Base-by-base conservation (phyloP, 495 filamentous ascomycete genomes). In the Cladorrhinum samala region DNA sequence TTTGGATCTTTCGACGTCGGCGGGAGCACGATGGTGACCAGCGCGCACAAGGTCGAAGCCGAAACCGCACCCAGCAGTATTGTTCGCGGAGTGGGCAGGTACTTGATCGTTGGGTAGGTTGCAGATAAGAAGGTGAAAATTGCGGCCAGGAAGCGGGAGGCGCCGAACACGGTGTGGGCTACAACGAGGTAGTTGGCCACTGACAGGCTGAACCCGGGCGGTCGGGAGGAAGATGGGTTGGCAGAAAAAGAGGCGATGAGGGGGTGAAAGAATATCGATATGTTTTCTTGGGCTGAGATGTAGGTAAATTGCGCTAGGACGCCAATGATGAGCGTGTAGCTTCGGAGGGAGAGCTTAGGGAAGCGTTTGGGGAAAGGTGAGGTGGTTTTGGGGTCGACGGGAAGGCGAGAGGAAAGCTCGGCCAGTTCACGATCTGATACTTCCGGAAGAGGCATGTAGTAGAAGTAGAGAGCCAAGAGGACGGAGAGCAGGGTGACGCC, bases 301-400 rank as follows among this genome's bases (percentile, higher is more conserved):
- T 89, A 90, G n/a, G 77, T 80, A 74, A 85, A 89, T 61, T 91
- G 86, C 13, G 84, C 77, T 33, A 84, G 49, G 9, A 86, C 77
- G 0, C 82, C 87, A 57, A 86, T 71, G 51, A 78, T 74, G 18
- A 91, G 74, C 33, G 62, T 63, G 60, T 63, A 66, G 2, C 70
- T 73, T 41, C 70, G 59, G 9, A 77, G 64, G 42, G 68, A 63
- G 17, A 71, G 7, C 1, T n/a, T n/a, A n/a, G n/a, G n/a, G n/a
- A n/a, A n/a, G n/a, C n/a, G n/a, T n/a, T n/a, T n/a, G n/a, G n/a
- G n/a, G 68, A 66, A 23, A 62, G 66, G 18, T 69, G 51, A 37
- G 64, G 67, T 11, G 51, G 61, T 36, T 71, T 73, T 54, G 1
- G 74, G 70, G 49, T 73, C 58, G 43, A 75, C 50, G 17, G 72